Percentiles rank a stretch among this genome's conserved stretches.
Conservation (phyloP, 202 grass and related monocot genomes). For the Panicum virgatum region DNA sequence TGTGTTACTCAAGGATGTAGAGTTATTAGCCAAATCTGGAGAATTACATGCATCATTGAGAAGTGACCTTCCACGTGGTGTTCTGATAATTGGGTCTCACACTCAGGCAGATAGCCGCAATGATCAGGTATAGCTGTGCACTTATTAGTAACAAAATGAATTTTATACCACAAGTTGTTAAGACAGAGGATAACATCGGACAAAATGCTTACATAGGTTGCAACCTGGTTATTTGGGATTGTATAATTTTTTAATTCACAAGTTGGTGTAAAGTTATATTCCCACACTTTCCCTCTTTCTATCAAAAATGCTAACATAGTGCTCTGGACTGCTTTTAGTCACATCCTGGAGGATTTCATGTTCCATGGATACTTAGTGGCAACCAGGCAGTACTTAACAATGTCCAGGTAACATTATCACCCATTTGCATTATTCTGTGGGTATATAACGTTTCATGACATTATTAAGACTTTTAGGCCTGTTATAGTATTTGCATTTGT, state of each 20-base stretch:
- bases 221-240: neutral
- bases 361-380: constrained; percentile 40
- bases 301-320: constrained; percentile 21
- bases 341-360: constrained; percentile 49
- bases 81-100: constrained; percentile 78
- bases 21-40: constrained; percentile 44
- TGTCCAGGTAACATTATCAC: constrained; percentile 45
- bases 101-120: constrained; percentile 54
- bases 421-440: neutral
- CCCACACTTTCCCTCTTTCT: neutral
- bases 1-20: constrained; percentile 67
- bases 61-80: constrained; percentile 60
- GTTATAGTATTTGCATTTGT: neutral
- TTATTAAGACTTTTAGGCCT: neutral
- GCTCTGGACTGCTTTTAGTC: constrained; percentile 44
- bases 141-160: neutral
- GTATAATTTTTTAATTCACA: neutral
- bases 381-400: constrained; percentile 52
- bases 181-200: neutral
- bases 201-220: neutral
- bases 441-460: neutral
- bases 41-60: constrained; percentile 51
- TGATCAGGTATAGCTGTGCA: constrained; percentile 58
- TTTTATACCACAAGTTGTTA: neutral
- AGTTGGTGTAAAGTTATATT: constrained; percentile 8